phyloP scores from a whole-genome alignment of 352 stramenopile species.

The Phytophthora hybrid region DNA sequence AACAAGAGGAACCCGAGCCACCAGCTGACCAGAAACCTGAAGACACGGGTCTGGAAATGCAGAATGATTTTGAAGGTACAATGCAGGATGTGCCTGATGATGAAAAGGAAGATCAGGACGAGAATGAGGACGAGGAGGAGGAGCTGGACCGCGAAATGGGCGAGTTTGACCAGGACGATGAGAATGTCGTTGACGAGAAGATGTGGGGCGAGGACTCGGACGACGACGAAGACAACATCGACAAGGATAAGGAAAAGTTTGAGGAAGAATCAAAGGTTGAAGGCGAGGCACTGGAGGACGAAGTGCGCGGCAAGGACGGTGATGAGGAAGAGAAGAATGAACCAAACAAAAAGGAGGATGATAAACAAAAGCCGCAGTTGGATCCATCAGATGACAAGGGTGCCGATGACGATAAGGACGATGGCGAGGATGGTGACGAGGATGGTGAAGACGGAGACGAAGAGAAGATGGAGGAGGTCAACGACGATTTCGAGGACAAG shows the following conservation, averaged over 20 bases:
- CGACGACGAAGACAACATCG: slow-evolving; percentile 93
- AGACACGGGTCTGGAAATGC: slow-evolving; percentile 99
- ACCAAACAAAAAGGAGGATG: slow-evolving; percentile 52
- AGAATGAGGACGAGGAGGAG: slow-evolving; percentile 91
- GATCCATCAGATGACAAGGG: slow-evolving; percentile 55
- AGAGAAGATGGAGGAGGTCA: slow-evolving; percentile 86
- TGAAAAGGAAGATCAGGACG: slow-evolving; percentile 88
- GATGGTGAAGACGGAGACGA: slow-evolving; percentile 55
- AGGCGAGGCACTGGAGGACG: slow-evolving; percentile 84
- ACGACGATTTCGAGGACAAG: slow-evolving; percentile 92
- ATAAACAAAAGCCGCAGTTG: slow-evolving; percentile 63
- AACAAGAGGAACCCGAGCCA: slow-evolving; percentile 85
- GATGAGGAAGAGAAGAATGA: slow-evolving; percentile 87
- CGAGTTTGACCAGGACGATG: slow-evolving; percentile 95
- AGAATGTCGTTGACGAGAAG: slow-evolving; percentile 99
- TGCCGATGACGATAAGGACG: slow-evolving; percentile 34
- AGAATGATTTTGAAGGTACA: slow-evolving; percentile 99
- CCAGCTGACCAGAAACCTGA: slow-evolving; percentile 90
- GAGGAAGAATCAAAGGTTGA: slow-evolving; percentile 89
- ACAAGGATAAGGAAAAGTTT: slow-evolving; percentile 97
- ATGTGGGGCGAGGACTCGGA: slow-evolving; percentile 97
- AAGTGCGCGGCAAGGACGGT: slow-evolving; percentile 91
- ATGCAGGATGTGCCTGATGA: slow-evolving; percentile 97
- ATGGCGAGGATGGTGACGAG: slow-evolving; percentile 46
- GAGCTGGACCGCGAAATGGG: slow-evolving; percentile 99